Percentiles rank a stretch among this genome's conserved stretches.
Conservation (phyloP, 2,329 filamentous ascomycete genomes). For the Truncatella angustata region DNA sequence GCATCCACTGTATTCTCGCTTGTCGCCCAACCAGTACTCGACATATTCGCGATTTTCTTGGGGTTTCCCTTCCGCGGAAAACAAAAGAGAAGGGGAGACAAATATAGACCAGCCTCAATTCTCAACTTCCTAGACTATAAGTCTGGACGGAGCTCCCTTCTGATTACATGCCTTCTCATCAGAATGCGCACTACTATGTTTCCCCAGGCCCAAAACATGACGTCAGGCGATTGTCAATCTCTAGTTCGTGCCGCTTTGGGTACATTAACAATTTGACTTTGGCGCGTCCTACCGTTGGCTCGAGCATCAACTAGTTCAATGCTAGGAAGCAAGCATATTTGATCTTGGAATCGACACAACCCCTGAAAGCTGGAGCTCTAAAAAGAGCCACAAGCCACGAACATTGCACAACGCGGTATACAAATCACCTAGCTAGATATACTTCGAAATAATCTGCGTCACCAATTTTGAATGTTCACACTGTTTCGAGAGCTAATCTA, state of each 20-base stretch:
- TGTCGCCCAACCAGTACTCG: background rate
- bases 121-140: background rate
- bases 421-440: no score
- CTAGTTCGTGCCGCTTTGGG: background rate
- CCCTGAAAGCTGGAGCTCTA: slow-evolving; percentile 3
- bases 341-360: background rate
- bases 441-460: no score
- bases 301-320: background rate
- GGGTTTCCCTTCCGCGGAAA: background rate
- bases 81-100: no score
- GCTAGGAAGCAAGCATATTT: no score
- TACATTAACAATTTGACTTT: slow-evolving; percentile 2
- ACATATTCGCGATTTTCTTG: background rate
- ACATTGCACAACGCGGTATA: no score
- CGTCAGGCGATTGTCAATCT: background rate
- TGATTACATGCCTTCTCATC: no score
- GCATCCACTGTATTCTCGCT: no score
- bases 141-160: no score
- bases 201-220: background rate
- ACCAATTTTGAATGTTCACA: no score
- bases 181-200: background rate
- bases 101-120: no score
- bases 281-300: slow-evolving; percentile 1
- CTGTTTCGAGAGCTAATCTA: no score
- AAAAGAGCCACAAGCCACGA: no score